Evolutionary conservation across 768 basidiomycete species (phyloP).

Genomic region (Cystofilobasidium macerans): DNA sequence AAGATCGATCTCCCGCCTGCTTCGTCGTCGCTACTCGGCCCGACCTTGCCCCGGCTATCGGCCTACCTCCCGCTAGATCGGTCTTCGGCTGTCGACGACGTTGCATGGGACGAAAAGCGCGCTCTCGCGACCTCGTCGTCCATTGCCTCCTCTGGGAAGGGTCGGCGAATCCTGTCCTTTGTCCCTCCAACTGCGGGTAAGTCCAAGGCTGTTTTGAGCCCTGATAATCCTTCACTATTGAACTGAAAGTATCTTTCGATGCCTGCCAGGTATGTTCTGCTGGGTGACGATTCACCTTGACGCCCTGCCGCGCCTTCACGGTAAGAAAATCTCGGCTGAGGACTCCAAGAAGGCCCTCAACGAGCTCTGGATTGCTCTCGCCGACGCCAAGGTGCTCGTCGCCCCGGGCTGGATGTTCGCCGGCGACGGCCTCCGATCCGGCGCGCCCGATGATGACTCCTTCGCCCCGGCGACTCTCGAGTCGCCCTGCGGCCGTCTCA

Average conservation of each 20-base stretch:
- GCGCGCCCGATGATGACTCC: slow-evolving; percentile 20
- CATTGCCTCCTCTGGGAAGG: background rate
- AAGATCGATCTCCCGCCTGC: slow-evolving; percentile 14
- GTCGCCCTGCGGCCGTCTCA: background rate
- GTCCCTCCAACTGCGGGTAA: slow-evolving; percentile 23
- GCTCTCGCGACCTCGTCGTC: slow-evolving; percentile 8
- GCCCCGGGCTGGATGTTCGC: slow-evolving; percentile 26
- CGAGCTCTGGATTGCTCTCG: slow-evolving; percentile 4
- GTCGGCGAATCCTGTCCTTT: slow-evolving; percentile 17
- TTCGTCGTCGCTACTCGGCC: background rate
- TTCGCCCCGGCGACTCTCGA: background rate
- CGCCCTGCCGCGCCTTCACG: background rate
- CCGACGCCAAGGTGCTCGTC: slow-evolving; percentile 20
- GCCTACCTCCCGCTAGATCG: slow-evolving; percentile 1
- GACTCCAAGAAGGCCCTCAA: slow-evolving; percentile 9
- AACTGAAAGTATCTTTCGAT: background rate
- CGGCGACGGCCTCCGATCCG: slow-evolving; percentile 14
- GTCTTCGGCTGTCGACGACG: background rate
- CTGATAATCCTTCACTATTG: background rate
- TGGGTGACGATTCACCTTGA: slow-evolving; percentile 22
- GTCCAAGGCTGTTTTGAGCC: background rate
- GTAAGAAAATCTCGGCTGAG: background rate
- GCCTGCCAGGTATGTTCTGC: slow-evolving; percentile 6
- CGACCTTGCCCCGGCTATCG: slow-evolving; percentile 10
- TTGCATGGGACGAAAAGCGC: slow-evolving; percentile 25